Base-by-base conservation (phyloP, 306 rosid species). In the Medicago arabica region DNA sequence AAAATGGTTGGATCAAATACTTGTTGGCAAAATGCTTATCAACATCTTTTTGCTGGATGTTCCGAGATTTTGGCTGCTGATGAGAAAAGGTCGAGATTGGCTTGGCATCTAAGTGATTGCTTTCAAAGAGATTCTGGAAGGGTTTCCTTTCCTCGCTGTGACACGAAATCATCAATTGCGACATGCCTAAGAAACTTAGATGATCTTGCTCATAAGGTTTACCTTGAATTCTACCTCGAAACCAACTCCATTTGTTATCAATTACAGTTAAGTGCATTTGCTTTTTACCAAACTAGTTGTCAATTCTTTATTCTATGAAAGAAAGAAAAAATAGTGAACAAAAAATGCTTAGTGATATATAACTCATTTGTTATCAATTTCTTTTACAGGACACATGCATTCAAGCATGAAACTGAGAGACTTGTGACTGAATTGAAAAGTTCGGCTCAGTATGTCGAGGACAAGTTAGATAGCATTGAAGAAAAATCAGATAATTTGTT, bases 61-160 rank as follows among this genome's bases (percentile, higher is more conserved):
- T 84, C 92, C 0, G 91, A 89, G 77, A 87, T 92, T 62, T 74
- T 86, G 64, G 91, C 92, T 0, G 84, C 54, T 4, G 89, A 88
- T 40, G 97, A 89, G 71, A 94, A 85, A 44, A 75, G 94, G 66
- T 87, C 96, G 4, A 90, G 97, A 71, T 82, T 94, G 4, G 91
- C 98, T 57, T 94, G 97, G 97, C 93, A 89, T 83, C 83, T 94
- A 12, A 90, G 96, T 75, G 96, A 90, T 80, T 94, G 98, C 72
- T 94, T 94, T 75, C 98, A 94, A 46, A 89, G 80, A 69, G 97
- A 91, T 73, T 87, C 97, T 25, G 97, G 91, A 1, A 84, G 96
- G 51, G 59, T 69, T 23, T 71, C 86, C 1, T 88, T 94, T 50
- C 97, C 97, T 12, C 75, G 60, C 6, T 94, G 98, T 75, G 92